Percentiles rank a stretch among this genome's conserved stretches.
These are phyloP conservation scores for Rhodosporidiobolus odoratus DNA, from an alignment of 768 basidiomycete species.

Conservation along the genomic window DNA sequence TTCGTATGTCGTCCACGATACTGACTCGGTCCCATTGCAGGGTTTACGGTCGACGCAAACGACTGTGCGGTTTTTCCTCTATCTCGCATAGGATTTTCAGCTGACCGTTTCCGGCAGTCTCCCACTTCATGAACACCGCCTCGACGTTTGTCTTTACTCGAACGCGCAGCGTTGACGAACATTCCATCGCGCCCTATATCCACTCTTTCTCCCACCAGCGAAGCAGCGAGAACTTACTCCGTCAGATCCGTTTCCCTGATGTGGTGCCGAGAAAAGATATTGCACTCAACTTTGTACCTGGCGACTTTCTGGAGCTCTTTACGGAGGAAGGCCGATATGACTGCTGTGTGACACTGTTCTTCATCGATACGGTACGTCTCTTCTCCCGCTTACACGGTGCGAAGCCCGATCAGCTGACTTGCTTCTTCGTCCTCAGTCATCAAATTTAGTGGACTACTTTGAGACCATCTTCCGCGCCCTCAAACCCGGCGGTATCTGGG, in stretches of 20 bases:
- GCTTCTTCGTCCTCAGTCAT: constrained; percentile 34
- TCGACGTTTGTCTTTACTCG: constrained; percentile 58
- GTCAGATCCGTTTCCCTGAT: constrained; percentile 59
- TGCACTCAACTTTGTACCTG: constrained; percentile 53
- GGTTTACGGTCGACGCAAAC: constrained; percentile 17
- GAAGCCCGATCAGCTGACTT: too few relatives aligned
- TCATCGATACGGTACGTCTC: constrained; percentile 48
- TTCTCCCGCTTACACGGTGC: not conserved
- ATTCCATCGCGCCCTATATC: constrained; percentile 58
- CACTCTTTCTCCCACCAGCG: constrained; percentile 69
- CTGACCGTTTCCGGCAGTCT: constrained; percentile 45
- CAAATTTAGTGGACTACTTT: constrained; percentile 43
- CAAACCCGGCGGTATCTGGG: constrained; percentile 62
- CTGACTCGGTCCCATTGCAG: not conserved
- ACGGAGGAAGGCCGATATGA: constrained; percentile 51
- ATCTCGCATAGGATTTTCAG: too few relatives aligned
- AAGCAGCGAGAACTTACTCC: constrained; percentile 53
- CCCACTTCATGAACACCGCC: constrained; percentile 62
- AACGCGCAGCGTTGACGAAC: constrained; percentile 50
- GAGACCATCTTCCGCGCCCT: constrained; percentile 58
- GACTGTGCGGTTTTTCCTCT: not conserved
- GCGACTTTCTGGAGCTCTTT: constrained; percentile 55
- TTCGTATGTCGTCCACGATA: not conserved
- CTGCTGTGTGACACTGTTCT: constrained; percentile 62
- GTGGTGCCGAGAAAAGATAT: constrained; percentile 49